These are phyloP conservation scores for Fraxinus xanthoxyloides DNA, from an alignment of 305 asterid genomes.

Conservation along the genomic window DNA sequence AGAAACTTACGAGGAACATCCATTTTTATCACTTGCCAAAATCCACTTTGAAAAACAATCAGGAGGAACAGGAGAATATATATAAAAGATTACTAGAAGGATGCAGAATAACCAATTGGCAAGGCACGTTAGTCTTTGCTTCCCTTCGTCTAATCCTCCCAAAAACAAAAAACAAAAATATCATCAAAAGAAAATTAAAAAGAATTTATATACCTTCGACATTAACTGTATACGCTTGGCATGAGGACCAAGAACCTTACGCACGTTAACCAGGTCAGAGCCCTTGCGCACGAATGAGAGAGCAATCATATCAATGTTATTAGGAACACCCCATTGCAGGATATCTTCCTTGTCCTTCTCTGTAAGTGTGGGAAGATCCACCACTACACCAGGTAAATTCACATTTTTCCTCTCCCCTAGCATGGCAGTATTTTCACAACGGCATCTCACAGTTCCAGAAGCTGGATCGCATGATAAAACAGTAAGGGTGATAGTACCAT, in stretches of 20 bases:
- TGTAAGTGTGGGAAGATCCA: conserved; percentile 66
- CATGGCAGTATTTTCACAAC: conserved; percentile 58
- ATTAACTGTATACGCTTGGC: conserved; percentile 54
- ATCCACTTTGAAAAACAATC: neutral
- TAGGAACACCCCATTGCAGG: conserved; percentile 62
- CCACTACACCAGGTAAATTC: conserved; percentile 62
- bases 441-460: conserved; percentile 51
- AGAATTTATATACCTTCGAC: conserved; percentile 45
- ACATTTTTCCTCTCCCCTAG: conserved; percentile 66
- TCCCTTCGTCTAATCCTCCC: neutral
- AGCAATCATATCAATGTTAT: conserved; percentile 61
- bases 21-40: neutral
- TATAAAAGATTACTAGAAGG: neutral
- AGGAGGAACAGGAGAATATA: neutral
- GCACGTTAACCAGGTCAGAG: conserved; percentile 61
- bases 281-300: conserved; percentile 69
- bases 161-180: neutral
- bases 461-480: conserved; percentile 51
- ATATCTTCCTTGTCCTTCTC: conserved; percentile 67
- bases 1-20: neutral
- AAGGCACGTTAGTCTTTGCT: neutral
- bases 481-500: conserved; percentile 51
- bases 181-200: neutral
- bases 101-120: neutral
- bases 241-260: conserved; percentile 55